phyloP scores from a whole-genome alignment of 257 asterid species.

The Mitragyna speciosa region DNA sequence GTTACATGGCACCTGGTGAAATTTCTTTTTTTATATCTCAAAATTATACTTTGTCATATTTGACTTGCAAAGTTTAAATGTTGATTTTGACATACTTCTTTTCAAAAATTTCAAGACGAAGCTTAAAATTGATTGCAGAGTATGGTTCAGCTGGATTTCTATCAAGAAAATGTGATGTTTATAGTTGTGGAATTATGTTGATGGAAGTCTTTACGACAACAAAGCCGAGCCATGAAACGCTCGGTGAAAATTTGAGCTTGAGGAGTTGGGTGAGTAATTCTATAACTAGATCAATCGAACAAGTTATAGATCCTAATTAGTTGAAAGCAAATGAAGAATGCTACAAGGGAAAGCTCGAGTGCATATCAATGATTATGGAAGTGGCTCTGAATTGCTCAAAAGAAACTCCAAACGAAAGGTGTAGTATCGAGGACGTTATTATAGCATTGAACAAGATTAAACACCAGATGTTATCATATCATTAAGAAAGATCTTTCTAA shows the following conservation, averaged over 20 bases:
- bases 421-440: neutral
- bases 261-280: neutral
- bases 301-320: neutral
- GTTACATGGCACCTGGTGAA: neutral
- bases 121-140: neutral
- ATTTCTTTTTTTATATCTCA: neutral
- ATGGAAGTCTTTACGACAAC: neutral
- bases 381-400: neutral
- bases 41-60: too few relatives aligned
- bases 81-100: too few relatives aligned
- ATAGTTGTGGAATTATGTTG: neutral
- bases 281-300: neutral
- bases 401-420: neutral
- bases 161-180: neutral
- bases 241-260: neutral
- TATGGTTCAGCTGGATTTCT: neutral
- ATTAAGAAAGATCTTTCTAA: too few relatives aligned
- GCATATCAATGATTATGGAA: neutral
- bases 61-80: too few relatives aligned
- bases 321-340: neutral
- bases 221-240: neutral
- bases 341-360: neutral
- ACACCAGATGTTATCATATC: neutral
- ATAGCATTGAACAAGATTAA: neutral
- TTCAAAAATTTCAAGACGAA: too few relatives aligned